phyloP scores from a whole-genome alignment of 345 rosid species.

The Eucalyptus erythrocorys region DNA sequence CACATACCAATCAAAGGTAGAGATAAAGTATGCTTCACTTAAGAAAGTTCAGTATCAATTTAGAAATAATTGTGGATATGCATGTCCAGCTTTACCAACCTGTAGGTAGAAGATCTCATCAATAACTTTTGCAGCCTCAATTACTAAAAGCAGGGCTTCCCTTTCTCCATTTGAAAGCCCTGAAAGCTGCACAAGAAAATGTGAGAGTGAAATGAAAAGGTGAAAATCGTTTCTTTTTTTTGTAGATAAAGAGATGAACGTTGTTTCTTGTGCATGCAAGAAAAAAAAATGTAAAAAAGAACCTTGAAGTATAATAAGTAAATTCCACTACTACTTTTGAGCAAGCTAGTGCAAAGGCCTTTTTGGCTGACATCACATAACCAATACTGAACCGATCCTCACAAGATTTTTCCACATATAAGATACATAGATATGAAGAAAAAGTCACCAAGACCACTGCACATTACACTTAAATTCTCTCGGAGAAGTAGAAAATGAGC shows the following conservation, averaged over 20 bases:
- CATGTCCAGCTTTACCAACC: slow-evolving; percentile 19
- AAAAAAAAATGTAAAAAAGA: neutral
- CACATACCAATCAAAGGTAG: neutral
- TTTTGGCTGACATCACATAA: neutral
- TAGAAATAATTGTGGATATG: neutral
- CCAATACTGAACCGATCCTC: neutral
- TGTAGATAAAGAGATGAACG: neutral
- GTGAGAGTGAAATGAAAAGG: neutral
- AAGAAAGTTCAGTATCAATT: neutral
- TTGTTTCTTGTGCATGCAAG: neutral
- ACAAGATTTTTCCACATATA: neutral
- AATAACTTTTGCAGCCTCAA: slow-evolving; percentile 71
- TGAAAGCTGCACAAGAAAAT: slow-evolving; percentile 39
- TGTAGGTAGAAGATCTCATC: slow-evolving; percentile 77
- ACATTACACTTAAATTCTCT: neutral
- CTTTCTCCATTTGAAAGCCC: slow-evolving; percentile 57
- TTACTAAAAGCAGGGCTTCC: slow-evolving; percentile 49
- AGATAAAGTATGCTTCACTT: neutral
- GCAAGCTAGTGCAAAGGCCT: neutral
- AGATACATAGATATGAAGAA: neutral
- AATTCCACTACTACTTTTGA: neutral
- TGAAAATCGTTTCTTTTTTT: neutral
- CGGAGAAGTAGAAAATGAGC: neutral
- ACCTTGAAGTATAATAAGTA: neutral
- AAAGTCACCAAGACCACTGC: neutral